Percentiles rank a stretch among this genome's conserved stretches.
phyloP scores from a whole-genome alignment of 345 rosid species.

The Trapa bicornis region DNA sequence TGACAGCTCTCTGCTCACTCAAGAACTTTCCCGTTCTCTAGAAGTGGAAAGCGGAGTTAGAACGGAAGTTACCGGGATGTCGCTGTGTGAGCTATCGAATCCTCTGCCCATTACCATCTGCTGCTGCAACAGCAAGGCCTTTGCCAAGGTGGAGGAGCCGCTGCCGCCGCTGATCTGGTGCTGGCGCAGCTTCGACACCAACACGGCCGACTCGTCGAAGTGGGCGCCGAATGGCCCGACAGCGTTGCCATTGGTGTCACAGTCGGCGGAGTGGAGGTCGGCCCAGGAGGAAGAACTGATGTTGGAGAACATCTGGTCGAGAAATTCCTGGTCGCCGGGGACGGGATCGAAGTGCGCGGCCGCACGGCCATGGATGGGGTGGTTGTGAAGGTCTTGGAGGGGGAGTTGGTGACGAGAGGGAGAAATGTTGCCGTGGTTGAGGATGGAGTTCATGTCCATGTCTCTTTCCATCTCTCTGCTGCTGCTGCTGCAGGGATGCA shows the following conservation, averaged over 20 bases:
- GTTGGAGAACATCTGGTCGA: slow-evolving; percentile 68
- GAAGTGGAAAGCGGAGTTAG: background rate
- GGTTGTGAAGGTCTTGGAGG: slow-evolving; percentile 2
- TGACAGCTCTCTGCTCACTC: background rate
- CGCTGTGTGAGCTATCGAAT: slow-evolving; percentile 22
- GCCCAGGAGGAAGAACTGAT: slow-evolving; percentile 54
- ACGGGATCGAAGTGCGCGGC: slow-evolving; percentile 20
- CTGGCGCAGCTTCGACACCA: slow-evolving; percentile 27
- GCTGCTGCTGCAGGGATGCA: slow-evolving; percentile 21
- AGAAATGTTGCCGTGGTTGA: slow-evolving; percentile 1
- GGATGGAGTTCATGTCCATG: slow-evolving; percentile 14
- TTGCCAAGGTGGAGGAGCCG: slow-evolving; percentile 9
- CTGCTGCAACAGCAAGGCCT: slow-evolving; percentile 42
- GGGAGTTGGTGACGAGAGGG: slow-evolving; percentile 8
- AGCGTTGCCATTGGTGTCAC: slow-evolving; percentile 18
- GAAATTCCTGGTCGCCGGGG: slow-evolving; percentile 48
- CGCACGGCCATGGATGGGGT: slow-evolving; percentile 1
- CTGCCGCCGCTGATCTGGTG: slow-evolving; percentile 43
- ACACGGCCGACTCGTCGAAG: slow-evolving; percentile 26
- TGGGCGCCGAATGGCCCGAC: slow-evolving; percentile 11
- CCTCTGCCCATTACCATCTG: slow-evolving; percentile 38
- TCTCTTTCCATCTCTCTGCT: slow-evolving; percentile 32
- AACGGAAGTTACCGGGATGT: background rate
- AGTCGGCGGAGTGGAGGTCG: slow-evolving; percentile 19
- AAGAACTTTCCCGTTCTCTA: no score